Base-by-base conservation (phyloP, 139 green algal genomes). In the Auxenochlorella pyrenoidosa region DNA sequence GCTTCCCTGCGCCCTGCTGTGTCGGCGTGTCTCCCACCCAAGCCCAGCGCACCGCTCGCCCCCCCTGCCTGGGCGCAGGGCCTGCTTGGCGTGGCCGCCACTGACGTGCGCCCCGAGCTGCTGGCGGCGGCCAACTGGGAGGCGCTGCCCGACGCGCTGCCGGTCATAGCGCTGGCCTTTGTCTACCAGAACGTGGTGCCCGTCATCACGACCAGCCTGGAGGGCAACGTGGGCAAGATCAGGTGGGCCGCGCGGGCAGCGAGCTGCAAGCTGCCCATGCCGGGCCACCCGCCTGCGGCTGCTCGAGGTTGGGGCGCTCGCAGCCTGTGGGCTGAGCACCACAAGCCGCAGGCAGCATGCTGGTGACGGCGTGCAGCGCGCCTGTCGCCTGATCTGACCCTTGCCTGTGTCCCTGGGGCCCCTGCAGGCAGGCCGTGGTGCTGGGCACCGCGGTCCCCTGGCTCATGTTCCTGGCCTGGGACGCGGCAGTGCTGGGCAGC, bases 391-490 rank as follows among this genome's bases (percentile, higher is more conserved):
- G 18, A 63, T 63, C 54, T 24, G 16, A 5, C 32, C 68, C 15
- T n/a, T 41, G n/a, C 68, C 32, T 30, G 16, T 30, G 1, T 3
- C 34, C 34, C 16, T 43, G 70, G 18, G 34, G 34, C 30, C 70
- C 15, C 54, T 24, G 80, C 80, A 85, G 80, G 80, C 80, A 85
- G 8, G 92, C 93, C 5, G 87, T 97, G 1, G 8, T 94, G 2
- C 13, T 51, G 34, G 96, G 96, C 22, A 90, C 92, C 0, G 60
- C 87, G 10, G 87, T 97, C 30, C 94, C 96, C 0, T 85, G 94
- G 21, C 75, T 82, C 21, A 98, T 98, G 96, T 98, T 98, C 82
- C 51, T 97, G 2, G 19, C 87, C 22, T 98, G 96, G 96, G 90
- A 97, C 16, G 95, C 89, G 8, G 95, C 92, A 41, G 93, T 96